Evolutionary conservation across 768 basidiomycete species (phyloP), one percentile per base, ranked within the genome.

Genomic region (Coprinellus micaceus): DNA sequence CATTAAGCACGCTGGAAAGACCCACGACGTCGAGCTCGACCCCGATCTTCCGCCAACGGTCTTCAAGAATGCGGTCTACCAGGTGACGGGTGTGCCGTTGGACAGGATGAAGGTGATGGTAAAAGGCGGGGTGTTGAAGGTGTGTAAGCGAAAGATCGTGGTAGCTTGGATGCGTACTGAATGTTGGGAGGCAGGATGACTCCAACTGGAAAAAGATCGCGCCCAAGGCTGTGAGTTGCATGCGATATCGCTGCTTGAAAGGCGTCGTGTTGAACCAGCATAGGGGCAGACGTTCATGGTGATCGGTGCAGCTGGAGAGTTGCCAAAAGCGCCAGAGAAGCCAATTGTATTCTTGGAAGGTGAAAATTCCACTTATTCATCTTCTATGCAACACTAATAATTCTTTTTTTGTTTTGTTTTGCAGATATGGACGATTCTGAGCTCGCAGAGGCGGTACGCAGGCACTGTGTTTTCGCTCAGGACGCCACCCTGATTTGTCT

Each of bases 31-130:
- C 39, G 69, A 79, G 46, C 84, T 97, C 45, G 86, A 97, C 71
- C 74, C 84, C 15, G 83, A 86, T 74, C 76, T 81, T 4, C 81
- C 89, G 1, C 82, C 87, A 2, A 65, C 75, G 15, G 82, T 72
- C 13, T 95, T 98, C 81, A 98, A 97, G 69, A 83, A 92, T 59
- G 77, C 83, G 4, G 77, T 98, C 30, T 90, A 89, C 65, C 80
- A 86, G 41, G 74, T 78, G 45, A 98, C 94, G 0, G 94, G 93
- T 7, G 88, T 98, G 2, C 94, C 91, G 2, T 71, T 83, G 33
- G 93, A 96, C 66, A 81, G 94, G 47, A 95, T 97, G 92, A 99
- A 98, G 74, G 88, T 98, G 61, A 94, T 97, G 89, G 81, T 95
- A 68, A 98, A 97, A 68, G 90, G 90, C 53, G 90, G 89, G 36